Conservation (phyloP, 164 flowering plant species). For the Nelumbo lutea region DNA sequence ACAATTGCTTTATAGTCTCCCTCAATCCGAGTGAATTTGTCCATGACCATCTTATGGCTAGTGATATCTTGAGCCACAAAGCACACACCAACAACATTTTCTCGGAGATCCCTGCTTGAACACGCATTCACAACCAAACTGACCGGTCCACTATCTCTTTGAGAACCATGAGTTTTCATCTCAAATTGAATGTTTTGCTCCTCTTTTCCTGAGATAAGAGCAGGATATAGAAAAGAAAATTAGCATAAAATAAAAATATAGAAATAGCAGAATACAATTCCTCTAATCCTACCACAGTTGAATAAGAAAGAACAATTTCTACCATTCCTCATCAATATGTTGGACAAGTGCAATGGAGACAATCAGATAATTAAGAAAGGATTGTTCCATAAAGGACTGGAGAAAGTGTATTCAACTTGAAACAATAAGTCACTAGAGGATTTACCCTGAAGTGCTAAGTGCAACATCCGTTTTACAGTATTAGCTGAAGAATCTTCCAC, state of each 20-base stretch:
- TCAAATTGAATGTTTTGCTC: slow-evolving; percentile 80
- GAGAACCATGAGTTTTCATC: slow-evolving; percentile 61
- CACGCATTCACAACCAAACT: slow-evolving; percentile 91
- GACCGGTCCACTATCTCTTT: slow-evolving; percentile 51
- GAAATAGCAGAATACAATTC: neutral
- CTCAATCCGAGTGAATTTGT: slow-evolving; percentile 93
- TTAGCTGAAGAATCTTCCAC: slow-evolving; percentile 77
- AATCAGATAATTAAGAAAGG: neutral
- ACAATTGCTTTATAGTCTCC: slow-evolving; percentile 93
- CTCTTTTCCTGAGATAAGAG: slow-evolving; percentile 60
- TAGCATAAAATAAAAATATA: neutral
- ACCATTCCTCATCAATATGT: neutral
- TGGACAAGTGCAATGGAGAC: neutral
- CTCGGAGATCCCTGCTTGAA: slow-evolving; percentile 73
- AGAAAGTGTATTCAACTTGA: neutral
- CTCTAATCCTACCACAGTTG: neutral
- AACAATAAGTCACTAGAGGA: neutral
- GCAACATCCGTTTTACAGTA: slow-evolving; percentile 58
- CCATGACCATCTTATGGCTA: slow-evolving; percentile 79
- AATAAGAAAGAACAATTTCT: neutral
- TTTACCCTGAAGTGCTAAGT: slow-evolving; percentile 77
- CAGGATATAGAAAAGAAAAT: neutral
- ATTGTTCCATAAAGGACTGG: neutral
- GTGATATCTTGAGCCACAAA: slow-evolving; percentile 95
- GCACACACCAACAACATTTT: slow-evolving; percentile 84